Conservation (phyloP, 2,329 filamentous ascomycete genomes). For the Monilinia fructicola region DNA sequence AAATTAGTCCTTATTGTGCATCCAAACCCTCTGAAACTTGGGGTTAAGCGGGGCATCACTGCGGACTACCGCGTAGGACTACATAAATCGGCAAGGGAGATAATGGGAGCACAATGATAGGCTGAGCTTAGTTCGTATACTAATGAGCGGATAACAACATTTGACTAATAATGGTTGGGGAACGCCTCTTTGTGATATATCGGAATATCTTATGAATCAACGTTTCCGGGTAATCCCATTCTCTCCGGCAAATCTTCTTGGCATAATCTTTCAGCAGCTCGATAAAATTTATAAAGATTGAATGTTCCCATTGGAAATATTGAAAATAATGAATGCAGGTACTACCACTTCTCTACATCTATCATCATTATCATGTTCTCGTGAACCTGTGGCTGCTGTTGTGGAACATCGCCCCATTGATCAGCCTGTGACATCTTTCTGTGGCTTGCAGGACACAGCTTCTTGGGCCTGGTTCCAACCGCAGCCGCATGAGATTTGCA, state of each 20-base stretch:
- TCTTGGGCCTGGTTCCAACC: conserved; percentile 14
- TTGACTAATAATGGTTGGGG: conserved; percentile 5
- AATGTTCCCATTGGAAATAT: conserved; percentile 12
- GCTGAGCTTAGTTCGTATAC: conserved; percentile 8
- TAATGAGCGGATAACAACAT: conserved; percentile 23
- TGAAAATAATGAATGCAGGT: conserved; percentile 16
- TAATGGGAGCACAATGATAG: conserved; percentile 17
- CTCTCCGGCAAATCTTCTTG: neutral
- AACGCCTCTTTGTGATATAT: conserved; percentile 22
- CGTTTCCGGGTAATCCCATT: neutral
- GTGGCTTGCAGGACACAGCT: conserved; percentile 22
- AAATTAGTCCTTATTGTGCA: conserved; percentile 18
- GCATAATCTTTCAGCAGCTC: conserved; percentile 8
- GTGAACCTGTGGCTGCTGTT: conserved; percentile 1
- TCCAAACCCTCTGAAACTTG: conserved; percentile 10
- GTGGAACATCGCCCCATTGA: conserved; percentile 1
- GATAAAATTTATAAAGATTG: conserved; percentile 17
- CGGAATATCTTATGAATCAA: conserved; percentile 9
- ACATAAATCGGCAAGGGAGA: conserved; percentile 21
- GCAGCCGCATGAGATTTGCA: conserved; percentile 15
- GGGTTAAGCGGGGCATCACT: conserved; percentile 13
- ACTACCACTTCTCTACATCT: conserved; percentile 5
- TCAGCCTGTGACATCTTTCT: conserved; percentile 12
- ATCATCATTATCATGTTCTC: neutral
- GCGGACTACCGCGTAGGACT: conserved; percentile 26